Evolutionary conservation across 768 basidiomycete species (phyloP), one percentile per base, ranked within the genome.

Genomic region (Filobasidium wieringae): DNA sequence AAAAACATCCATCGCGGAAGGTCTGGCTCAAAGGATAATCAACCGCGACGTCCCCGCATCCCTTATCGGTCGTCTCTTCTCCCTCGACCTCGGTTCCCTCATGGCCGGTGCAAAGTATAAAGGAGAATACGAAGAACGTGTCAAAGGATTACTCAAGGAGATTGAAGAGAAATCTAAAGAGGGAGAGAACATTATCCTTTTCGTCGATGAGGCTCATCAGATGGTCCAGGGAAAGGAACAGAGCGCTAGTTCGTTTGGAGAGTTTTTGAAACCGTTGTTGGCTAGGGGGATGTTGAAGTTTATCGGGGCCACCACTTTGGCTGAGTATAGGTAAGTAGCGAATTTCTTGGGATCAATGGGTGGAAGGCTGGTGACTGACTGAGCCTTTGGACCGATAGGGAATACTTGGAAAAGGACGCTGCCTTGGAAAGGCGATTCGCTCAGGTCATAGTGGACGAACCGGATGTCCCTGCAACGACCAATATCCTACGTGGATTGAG

Each of bases 81-180:
- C 88, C 6, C 79, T 97, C 31, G 92, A 95, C 70, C 87, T 95
- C 86, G 92, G 92, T 62, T 88, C 91, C 0, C 80, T 97, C 55
- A 72, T 73, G 70, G 72, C 70, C 7, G 72, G 72, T 30, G 72
- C 74, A 14, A 75, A 69, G 71, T 91, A 89, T 78, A 92, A 91
- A 70, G 93, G 86, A 50, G 90, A 96, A 75, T 99, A 91, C 73
- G 92, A 96, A 75, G 92, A 96, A 71, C 86, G 92, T 37, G 83
- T 96, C 76, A 96, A 95, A 72, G 77, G 84, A 11, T 88, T 96
- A 55, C 76, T 99, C 57, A 84, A 85, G 59, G 93, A 97, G 75
- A 84, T 96, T 61, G 92, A 96, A 73, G 91, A 92, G 75, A 81
- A 86, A 0, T 77, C 84, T 0, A 82, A 85, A 26, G 82, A 87